Evolutionary conservation across 139 green algal species (phyloP), one percentile per base, ranked within the genome.

Genomic region (Auxenochlorella pyrenoidosa): DNA sequence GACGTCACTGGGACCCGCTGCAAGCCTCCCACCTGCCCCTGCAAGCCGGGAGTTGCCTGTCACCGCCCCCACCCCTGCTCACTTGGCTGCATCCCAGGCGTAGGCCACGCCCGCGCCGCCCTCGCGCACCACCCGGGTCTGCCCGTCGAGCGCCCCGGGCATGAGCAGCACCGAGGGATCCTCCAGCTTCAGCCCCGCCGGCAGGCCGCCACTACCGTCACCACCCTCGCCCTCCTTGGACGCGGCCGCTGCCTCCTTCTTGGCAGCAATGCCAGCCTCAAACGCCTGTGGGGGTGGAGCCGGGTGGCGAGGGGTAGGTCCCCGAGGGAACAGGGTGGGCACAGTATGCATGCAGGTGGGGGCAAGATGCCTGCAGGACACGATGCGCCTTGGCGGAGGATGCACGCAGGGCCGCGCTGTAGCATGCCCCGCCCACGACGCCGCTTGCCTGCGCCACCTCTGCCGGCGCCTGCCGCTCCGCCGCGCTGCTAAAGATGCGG

Each of bases 21-120:
- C 65, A 73, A 16, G 65, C 65, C 28, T 38, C 12, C 22, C 28
- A 38, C 19, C 68, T 8, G 8, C 32, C 68, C 68, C 38, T 43
- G 30, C 68, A n/a, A n/a, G n/a, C n/a, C n/a, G 8, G 32, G 8
- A 54, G 47, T 10, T 54, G 47, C 47, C 47, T 10, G 6, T 6
- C 47, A 54, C 22, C 54, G 54, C 54, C 54, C 54, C 54, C 54
- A 24, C 54, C 54, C 54, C 54, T 63, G 94, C 73, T 54, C 88
- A 84, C 71, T 84, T 90, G 71, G 70, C 84, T 0, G 86, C 86
- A 58, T 95, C 93, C 97, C 96, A 99, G 34, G 78, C 84, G 88
- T 99, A 99, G 1, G 94, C 97, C 51, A 95, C 89, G 4, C 94
- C 91, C n/a, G 76, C 85, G 38, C 93, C 94, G 2, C 85, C 90